These are phyloP conservation scores for Wickerhamiella brachini DNA, from an alignment of 805 yeast species.

Conservation along the genomic window DNA sequence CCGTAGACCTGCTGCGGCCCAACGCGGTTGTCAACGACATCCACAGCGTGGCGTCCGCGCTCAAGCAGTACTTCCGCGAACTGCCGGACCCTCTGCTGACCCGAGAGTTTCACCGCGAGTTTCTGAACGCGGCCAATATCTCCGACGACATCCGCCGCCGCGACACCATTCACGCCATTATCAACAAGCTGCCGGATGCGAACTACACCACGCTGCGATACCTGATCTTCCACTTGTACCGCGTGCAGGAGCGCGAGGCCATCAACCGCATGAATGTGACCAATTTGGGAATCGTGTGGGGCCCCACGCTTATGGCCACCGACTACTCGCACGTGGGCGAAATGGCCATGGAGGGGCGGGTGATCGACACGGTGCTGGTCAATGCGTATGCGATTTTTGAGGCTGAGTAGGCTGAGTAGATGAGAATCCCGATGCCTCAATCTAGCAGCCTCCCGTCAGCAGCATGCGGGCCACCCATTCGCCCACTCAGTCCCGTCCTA, in stretches of 20 bases:
- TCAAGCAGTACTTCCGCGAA: conserved; percentile 70
- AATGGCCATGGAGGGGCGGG: conserved; percentile 58
- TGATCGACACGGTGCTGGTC: conserved; percentile 69
- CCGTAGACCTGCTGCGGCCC: conserved; percentile 38
- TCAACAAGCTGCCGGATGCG: conserved; percentile 85
- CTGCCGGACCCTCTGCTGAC: conserved; percentile 83
- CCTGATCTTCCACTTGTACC: conserved; percentile 69
- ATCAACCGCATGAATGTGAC: conserved; percentile 70
- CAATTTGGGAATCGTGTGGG: conserved; percentile 86
- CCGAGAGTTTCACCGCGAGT: conserved; percentile 41
- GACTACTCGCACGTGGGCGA: conserved; percentile 56
- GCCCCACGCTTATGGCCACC: conserved; percentile 67
- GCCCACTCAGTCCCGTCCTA: no score
- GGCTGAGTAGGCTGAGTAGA: conserved; percentile 29
- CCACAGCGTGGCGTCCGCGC: conserved; percentile 72
- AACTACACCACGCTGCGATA: conserved; percentile 85
- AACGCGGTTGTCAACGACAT: conserved; percentile 60
- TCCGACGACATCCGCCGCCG: conserved; percentile 47
- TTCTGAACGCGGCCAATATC: conserved; percentile 59
- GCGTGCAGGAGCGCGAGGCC: conserved; percentile 49
- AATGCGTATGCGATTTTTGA: conserved; percentile 76
- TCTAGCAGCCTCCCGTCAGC: no score
- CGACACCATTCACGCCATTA: conserved; percentile 69
- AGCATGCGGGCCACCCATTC: no score
- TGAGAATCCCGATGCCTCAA: no score